Evolutionary conservation across 495 filamentous ascomycete species (phyloP).

Genomic region (Neurospora discreta): DNA sequence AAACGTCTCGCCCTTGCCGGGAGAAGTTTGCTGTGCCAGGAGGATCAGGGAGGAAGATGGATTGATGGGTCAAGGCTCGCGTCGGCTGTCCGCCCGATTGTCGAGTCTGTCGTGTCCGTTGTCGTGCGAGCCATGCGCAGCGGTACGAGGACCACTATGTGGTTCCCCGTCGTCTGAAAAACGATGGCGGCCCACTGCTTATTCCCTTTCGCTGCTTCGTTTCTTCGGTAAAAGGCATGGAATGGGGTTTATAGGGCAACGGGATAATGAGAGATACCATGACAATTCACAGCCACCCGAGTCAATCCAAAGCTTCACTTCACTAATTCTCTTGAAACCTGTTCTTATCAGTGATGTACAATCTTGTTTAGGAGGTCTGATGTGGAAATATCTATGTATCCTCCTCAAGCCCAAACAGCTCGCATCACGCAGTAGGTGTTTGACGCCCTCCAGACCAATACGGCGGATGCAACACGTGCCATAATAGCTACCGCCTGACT

Average conservation of each 20-base stretch:
- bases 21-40: constrained; percentile 1
- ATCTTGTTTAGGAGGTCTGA: neutral
- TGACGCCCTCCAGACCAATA: neutral
- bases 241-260: constrained; percentile 21
- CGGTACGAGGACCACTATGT: neutral
- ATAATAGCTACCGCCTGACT: neutral
- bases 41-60: constrained; percentile 6
- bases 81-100: constrained; percentile 22
- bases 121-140: neutral
- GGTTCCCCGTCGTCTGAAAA: neutral
- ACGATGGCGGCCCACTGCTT: constrained; percentile 5
- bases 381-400: neutral
- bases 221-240: constrained; percentile 19
- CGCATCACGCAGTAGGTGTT: neutral
- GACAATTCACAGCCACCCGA: constrained; percentile 12
- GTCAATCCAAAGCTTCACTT: constrained; percentile 6
- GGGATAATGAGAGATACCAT: constrained; percentile 22
- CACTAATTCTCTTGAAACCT: neutral
- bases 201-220: constrained; percentile 17
- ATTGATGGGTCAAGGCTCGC: constrained; percentile 10
- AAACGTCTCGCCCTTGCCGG: constrained; percentile 27
- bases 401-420: neutral
- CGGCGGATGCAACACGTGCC: neutral
- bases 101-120: constrained; percentile 18
- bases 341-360: neutral